Evolutionary conservation across 1,284 basidiomycete genomes (phyloP), one percentile per base, ranked within the genome.

Genomic region (Xerocomus nothofagi): DNA sequence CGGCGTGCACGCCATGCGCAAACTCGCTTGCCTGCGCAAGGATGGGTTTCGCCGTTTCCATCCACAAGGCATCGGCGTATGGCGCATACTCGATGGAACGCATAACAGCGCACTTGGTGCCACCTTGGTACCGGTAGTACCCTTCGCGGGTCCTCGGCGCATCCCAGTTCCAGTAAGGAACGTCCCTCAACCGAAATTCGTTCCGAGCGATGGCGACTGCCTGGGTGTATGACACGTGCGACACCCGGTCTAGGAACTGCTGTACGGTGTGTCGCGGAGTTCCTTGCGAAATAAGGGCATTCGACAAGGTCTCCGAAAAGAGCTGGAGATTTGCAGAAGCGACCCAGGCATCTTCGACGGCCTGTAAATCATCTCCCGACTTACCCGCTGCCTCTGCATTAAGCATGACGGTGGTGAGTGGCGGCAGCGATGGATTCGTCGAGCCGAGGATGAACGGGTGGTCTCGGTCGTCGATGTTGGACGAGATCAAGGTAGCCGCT

Each of bases 31-130:
- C 97, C 73, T 99, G 96, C 1, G 85, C 73, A 42, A 96, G 76
- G 71, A 98, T 96, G n/a, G 96, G 96, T 65, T 83, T 89, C 78
- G 95, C 95, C 55, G 97, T 99, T 80, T 99, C 96, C 93, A 97
- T 96, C 93, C 93, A 94, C 57, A 95, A 67, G 47, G 94, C 73
- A 70, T 98, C 95, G 33, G 92, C 88, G 71, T 96, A 93, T 2
- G 93, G 94, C 20, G 93, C 93, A 65, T 93, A 99, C 30, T 93
- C 94, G 57, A 93, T 77, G 26, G 91, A 91, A 54, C 96, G 92
- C 74, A 91, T 89, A 68, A 99, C 82, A 18, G 94, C 95, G 66
- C 93, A 96, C 67, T 91, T 84, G 6, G 95, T 99, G 15, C 96
- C 96, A 54, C 96, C 95, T 71, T 94, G 92, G 80, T 96, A 98